Evolutionary conservation across 768 basidiomycete genomes (phyloP), one percentile per base, ranked within the genome.

Genomic region (Boletellus sp.): DNA sequence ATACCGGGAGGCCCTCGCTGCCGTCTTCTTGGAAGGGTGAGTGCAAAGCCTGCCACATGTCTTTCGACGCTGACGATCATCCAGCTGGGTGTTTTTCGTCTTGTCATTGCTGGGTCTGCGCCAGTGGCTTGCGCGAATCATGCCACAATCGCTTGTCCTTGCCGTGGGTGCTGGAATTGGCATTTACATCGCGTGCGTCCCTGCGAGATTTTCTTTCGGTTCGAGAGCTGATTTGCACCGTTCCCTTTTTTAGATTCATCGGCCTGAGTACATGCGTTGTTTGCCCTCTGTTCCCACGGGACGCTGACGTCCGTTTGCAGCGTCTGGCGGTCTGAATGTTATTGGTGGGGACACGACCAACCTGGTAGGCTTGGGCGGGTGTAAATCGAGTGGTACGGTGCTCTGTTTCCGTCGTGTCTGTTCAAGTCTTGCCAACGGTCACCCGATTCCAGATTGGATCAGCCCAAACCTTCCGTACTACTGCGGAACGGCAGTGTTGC

Each of bases 131-230:
- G 88, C 85, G 13, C 81, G 91, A 15, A 79, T 90, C 48, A 92
- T 94, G 81, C 91, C 91, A 1, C 86, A 88, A 55, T 92, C 90
- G 3, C 77, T 94, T 23, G 83, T 91, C 4, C 77, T 91, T 48
- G 85, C 90, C 2, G 87, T 91, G 11, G 91, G 90, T 37, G 81
- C 87, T 33, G 91, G 90, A 50, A 92, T 94, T 59, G 91, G 91
- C 52, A 67, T 94, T 16, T 94, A 89, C 69, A 89, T 94, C 55
- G 89, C 90, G 77, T 88, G 59, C 61, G 82, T 78, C 23, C 37
- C 51, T 19, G 15, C 10, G 51, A 15, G 37, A 47, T 16, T 38
- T 26, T 32, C 45, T 31, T 23, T 32, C 44, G 15, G 52, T 50
- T 38, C 22, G 23, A 5, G 26, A 38, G 1, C 39, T 64, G 34